Evolutionary conservation across 2,329 filamentous ascomycete species (phyloP), one percentile per base, ranked within the genome.

Genomic region (Monilinia vaccinii-corymbosi): DNA sequence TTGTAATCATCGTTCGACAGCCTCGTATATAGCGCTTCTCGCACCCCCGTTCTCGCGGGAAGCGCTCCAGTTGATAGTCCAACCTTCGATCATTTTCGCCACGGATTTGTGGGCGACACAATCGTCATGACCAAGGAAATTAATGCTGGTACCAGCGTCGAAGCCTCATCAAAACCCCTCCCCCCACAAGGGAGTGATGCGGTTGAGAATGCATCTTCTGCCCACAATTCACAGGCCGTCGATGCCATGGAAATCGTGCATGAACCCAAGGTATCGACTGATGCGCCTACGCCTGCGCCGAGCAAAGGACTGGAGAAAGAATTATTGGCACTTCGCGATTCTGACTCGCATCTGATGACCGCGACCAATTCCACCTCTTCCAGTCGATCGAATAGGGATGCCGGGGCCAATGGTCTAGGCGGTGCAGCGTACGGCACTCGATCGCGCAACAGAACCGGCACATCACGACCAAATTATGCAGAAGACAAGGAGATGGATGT

Each of bases 401-500:
- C 71, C 65, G 75, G 46, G 58, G 36, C 42, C 42, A 55, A 44
- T 40, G 64, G 59, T 31, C 44, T 63, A 14, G 61, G 62, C 47
- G 50, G 62, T 31, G 63, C 64, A 31, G 64, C 84, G 67, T 97
- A 99, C 75, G 93, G 93, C 70, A 99, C 94, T 72, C 88, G 92
- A 69, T 97, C 92, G 68, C 88, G 94, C 73, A 96, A 96, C 75
- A 87, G 92, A 70, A 86, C 83, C 61, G 88, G 88, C 69, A 84
- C 82, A 66, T 81, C 88, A 68, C 88, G 94, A 67, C 86, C 88
- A 66, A 99, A 99, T 75, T 99, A 99, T 75, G 93, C 94, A 55
- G 94, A 99, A 76, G 89, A 93, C 75, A 89, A 83, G 75, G 93
- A 97, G 74, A 80, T 92, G 67, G 93, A 97, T 70, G 85, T 89